Evolutionary conservation across 2,329 filamentous ascomycete species (phyloP).

Genomic region (Fusarium sarcochroum): DNA sequence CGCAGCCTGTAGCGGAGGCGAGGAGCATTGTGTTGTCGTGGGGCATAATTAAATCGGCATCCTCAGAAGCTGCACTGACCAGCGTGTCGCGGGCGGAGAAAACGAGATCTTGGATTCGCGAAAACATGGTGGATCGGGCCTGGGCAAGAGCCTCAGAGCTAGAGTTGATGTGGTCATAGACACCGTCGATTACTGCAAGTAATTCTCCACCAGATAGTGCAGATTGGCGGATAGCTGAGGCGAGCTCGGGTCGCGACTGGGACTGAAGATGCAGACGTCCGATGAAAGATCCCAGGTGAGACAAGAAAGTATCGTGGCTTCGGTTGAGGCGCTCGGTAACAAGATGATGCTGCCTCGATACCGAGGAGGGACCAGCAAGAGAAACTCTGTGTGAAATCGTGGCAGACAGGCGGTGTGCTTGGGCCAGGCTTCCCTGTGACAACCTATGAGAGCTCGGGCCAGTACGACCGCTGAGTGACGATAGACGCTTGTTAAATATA

Average conservation of each 20-base stretch:
- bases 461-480: conserved; percentile 58
- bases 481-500: conserved; percentile 62
- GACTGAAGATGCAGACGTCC: conserved; percentile 91
- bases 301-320: conserved; percentile 90
- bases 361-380: conserved; percentile 75
- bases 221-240: conserved; percentile 85
- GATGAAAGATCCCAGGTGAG: conserved; percentile 92
- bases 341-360: conserved; percentile 76
- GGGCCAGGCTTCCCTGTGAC: conserved; percentile 55
- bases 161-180: conserved; percentile 82
- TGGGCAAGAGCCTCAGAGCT: conserved; percentile 76
- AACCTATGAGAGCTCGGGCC: conserved; percentile 52
- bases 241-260: conserved; percentile 87
- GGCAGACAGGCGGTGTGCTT: conserved; percentile 64
- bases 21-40: conserved; percentile 83
- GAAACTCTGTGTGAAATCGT: conserved; percentile 81
- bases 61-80: conserved; percentile 74
- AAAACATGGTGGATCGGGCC: conserved; percentile 82
- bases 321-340: conserved; percentile 86
- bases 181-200: conserved; percentile 82
- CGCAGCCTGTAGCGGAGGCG: conserved; percentile 85
- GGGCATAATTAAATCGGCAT: conserved; percentile 84
- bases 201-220: conserved; percentile 85
- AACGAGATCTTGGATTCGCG: conserved; percentile 84
- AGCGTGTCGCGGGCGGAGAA: conserved; percentile 86